Evolutionary conservation across 148 eudicot species (phyloP), one percentile per base, ranked within the genome.

Genomic region (Chenopodium suecicum): DNA sequence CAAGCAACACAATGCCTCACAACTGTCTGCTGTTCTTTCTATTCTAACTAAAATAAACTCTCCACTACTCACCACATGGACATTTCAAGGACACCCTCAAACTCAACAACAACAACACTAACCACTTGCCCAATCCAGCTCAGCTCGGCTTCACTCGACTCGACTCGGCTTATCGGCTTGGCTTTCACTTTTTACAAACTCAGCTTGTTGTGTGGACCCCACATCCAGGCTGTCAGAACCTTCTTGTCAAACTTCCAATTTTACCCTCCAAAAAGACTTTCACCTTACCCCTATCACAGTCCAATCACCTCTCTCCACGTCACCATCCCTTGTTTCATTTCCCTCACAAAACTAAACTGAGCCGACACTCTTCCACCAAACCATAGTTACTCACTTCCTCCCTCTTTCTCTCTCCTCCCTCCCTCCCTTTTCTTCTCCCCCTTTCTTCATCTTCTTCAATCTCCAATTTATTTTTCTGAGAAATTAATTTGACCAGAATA

Each of bases 351-450:
- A 69, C 81, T 56, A 85, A 50, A 78, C 81, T 71, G 84, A 75
- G 76, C 87, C 87, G 89, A 87, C 89, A 83, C 89, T 79, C 83
- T 65, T 81, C 80, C 86, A 85, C 88, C 88, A 81, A 85, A 88
- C 87, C 83, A 78, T 80, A 80, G 87, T 87, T 87, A 87, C 79
- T 54, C 74, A 84, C 79, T 54, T 75, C 31, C 75, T 29, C 70
- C 37, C 72, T 34, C 37, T 34, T 9, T 68, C 16, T 34, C 70
- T 34, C 46, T 25, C 23, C 32, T 31, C 31, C 37, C 25, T 44
- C 60, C 65, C 7, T 11, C 66, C 25, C 7, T 1, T 22, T 7
- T 9, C 1, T 20, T 9, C 20, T 13, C 2, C 62, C 22, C 62
- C 19, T 4, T 27, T 7, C 54, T 22, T 50, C 70, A 27, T 74